Evolutionary conservation across 805 yeast species (phyloP).

Genomic region (Lachancea sp.): DNA sequence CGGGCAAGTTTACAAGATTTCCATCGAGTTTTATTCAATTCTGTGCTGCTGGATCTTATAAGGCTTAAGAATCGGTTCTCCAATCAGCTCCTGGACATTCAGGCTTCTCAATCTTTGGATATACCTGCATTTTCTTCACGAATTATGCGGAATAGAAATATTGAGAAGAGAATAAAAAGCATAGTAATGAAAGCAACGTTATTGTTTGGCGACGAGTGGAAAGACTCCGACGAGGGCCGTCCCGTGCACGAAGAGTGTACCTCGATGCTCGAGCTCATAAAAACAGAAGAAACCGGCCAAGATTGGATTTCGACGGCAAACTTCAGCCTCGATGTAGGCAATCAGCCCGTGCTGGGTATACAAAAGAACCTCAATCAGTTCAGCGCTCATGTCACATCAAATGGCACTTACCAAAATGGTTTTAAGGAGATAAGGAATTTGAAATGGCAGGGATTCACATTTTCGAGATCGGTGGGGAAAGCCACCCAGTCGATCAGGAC

Average conservation of each 20-base stretch:
- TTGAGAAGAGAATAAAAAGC: slow-evolving; percentile 38
- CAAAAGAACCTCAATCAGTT: slow-evolving; percentile 21
- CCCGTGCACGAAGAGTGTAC: slow-evolving; percentile 47
- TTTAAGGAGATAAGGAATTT: slow-evolving; percentile 52
- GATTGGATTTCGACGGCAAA: slow-evolving; percentile 43
- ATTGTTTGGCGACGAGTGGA: slow-evolving; percentile 58
- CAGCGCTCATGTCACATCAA: slow-evolving; percentile 46
- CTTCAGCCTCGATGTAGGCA: slow-evolving; percentile 15
- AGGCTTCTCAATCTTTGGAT: slow-evolving; percentile 37
- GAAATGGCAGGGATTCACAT: slow-evolving; percentile 42
- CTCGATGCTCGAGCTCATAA: slow-evolving; percentile 40
- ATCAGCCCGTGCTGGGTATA: slow-evolving; percentile 39
- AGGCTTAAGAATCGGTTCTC: slow-evolving; percentile 38
- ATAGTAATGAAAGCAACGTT: slow-evolving; percentile 42
- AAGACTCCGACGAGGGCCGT: slow-evolving; percentile 57
- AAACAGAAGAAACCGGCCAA: slow-evolving; percentile 37
- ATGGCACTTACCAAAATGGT: slow-evolving; percentile 36
- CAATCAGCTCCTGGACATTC: slow-evolving; percentile 31
- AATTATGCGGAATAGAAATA: slow-evolving; percentile 48
- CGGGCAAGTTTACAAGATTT: slow-evolving; percentile 55
- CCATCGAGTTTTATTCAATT: slow-evolving; percentile 44
- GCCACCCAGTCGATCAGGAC: slow-evolving; percentile 45
- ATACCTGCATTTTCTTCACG: slow-evolving; percentile 43
- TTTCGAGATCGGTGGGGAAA: slow-evolving; percentile 48
- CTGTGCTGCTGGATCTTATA: slow-evolving; percentile 43